Evolutionary conservation across 2,329 filamentous ascomycete genomes (phyloP), one percentile per base, ranked within the genome.

Genomic region (Colletotrichum gigasporum): DNA sequence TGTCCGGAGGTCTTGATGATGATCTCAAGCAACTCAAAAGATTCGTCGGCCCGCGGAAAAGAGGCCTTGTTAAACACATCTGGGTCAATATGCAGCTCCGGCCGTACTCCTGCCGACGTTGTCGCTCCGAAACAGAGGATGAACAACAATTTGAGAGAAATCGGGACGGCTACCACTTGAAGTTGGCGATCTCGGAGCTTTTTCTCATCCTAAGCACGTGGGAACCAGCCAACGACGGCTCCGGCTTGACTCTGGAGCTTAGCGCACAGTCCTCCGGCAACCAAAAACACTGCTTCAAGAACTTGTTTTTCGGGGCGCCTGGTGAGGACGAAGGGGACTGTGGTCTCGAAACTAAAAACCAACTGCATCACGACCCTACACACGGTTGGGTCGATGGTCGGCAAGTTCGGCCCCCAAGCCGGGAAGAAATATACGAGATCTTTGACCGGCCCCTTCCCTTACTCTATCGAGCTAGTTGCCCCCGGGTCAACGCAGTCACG

Each of bases 241-340:
- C 59, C 32, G 44, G 56, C 24, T 64, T 79, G 67, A 68, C 69
- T 11, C 67, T 79, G 64, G 77, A 79, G 66, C 62, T 78, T 12
- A 75, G 73, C 55, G 71, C 61, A 3, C 70, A 73, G 41, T 76
- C 73, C 47, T 73, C 73, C 24, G 77, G 74, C 66, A 74, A 79
- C 70, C 70, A 41, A 11, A 61, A 75, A 47, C 73, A 78, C 65
- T 78, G 71, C 70, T 78, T 77, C 66, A 73, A 73, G 63, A 66
- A 73, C 60, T 59, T 68, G 20, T 47, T 67, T 65, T 72, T 75
- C 24, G 74, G 52, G 22, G 28, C n/a, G n/a, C n/a, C n/a, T 30
- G 9, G 1, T 20, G 47, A 5, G 45, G 11, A 71, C 39, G 68
- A 67, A 44, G 68, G 72, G 28, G 35, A 60, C 26, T 53, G 28